Conservation (phyloP, 2,329 filamentous ascomycete species). For the Daldinia eschscholtzii region DNA sequence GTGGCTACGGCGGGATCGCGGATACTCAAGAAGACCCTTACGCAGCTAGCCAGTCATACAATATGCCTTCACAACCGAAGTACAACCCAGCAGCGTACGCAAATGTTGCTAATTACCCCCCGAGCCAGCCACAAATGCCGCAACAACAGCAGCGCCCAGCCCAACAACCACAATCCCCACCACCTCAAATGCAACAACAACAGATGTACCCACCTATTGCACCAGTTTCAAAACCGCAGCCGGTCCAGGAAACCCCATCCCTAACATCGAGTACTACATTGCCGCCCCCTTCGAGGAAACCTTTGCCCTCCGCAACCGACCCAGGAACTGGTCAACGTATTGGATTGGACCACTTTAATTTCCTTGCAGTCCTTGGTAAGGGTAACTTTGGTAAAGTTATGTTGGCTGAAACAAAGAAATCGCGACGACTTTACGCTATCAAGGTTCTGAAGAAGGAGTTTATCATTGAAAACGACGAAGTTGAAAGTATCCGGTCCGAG, state of each 20-base stretch:
- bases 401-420: constrained; percentile 95
- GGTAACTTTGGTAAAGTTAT: constrained; percentile 99
- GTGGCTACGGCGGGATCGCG: constrained; percentile 48
- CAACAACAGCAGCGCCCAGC: constrained; percentile 54
- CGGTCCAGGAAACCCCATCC: constrained; percentile 55
- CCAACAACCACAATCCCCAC: constrained; percentile 52
- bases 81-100: constrained; percentile 86
- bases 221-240: constrained; percentile 56
- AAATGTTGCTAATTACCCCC: constrained; percentile 67
- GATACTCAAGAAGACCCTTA: constrained; percentile 52
- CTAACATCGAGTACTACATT: constrained; percentile 52
- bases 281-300: constrained; percentile 63
- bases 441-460: constrained; percentile 99
- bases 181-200: constrained; percentile 50
- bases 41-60: constrained; percentile 47
- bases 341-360: constrained; percentile 98
- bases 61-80: constrained; percentile 64
- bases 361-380: constrained; percentile 96
- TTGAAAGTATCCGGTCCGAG: constrained; percentile 96
- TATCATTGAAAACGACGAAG: constrained; percentile 99
- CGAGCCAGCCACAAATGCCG: constrained; percentile 57
- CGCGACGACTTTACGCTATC: constrained; percentile 94
- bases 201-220: constrained; percentile 52
- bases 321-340: constrained; percentile 85
- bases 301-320: constrained; percentile 77